phyloP scores from a whole-genome alignment of 768 basidiomycete genomes.

The Polyporus arcularius region DNA sequence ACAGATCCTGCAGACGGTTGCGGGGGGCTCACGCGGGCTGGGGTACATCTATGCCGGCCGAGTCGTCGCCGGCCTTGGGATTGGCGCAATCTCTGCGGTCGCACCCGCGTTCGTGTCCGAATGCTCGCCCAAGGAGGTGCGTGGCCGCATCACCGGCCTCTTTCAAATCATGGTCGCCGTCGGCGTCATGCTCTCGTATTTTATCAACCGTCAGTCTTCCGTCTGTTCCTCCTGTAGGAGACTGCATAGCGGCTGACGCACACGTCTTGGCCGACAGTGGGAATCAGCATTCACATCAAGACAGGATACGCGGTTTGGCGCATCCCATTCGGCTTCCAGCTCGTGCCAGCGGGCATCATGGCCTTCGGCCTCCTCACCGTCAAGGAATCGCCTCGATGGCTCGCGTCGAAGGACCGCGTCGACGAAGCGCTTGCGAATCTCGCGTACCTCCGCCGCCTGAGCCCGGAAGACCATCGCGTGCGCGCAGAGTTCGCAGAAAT shows the following conservation, averaged over 20 bases:
- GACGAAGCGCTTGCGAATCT: conserved; percentile 59
- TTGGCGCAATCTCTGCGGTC: conserved; percentile 80
- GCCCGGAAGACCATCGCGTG: conserved; percentile 43
- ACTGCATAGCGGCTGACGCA: neutral
- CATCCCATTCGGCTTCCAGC: conserved; percentile 73
- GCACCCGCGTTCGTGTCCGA: conserved; percentile 87
- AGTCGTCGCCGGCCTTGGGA: conserved; percentile 76
- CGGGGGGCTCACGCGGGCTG: conserved; percentile 57
- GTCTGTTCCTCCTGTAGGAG: neutral
- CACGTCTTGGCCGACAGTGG: conserved; percentile 42
- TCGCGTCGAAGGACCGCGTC: conserved; percentile 61
- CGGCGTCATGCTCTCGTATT: conserved; percentile 86
- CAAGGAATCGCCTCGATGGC: conserved; percentile 79
- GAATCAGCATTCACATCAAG: conserved; percentile 55
- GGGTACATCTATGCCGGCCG: conserved; percentile 79
- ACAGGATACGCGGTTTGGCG: conserved; percentile 58
- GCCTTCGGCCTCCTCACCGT: conserved; percentile 65
- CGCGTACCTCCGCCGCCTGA: conserved; percentile 61
- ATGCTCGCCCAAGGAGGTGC: conserved; percentile 83
- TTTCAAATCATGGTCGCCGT: conserved; percentile 88
- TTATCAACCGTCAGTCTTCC: conserved; percentile 64
- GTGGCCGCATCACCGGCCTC: conserved; percentile 81
- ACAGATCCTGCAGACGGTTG: conserved; percentile 72
- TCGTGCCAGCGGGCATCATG: conserved; percentile 81
- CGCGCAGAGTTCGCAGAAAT: conserved; percentile 76